Base-by-base conservation (phyloP, 2,329 filamentous ascomycete species). In the Cercospora berteroae region DNA sequence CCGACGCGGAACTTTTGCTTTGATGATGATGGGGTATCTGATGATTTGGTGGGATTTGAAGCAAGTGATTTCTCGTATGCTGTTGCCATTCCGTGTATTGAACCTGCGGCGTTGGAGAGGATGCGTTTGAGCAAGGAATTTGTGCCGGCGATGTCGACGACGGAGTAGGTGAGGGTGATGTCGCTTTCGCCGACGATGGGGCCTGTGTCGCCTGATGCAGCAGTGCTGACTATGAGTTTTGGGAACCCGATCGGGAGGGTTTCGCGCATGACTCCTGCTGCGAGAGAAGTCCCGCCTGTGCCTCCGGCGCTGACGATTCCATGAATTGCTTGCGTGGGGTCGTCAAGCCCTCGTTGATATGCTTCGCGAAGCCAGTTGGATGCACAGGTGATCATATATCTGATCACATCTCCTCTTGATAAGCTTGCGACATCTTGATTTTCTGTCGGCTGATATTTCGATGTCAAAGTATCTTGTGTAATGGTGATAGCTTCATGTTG, bases 211-310 rank as follows among this genome's bases (percentile, higher is more conserved):
- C 89, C 88, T 33, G 86, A 89, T 0, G 89, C 89, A 71, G 91
- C 86, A 0, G 90, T 92, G 23, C 87, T 89, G 2, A 91, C 86
- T 62, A 92, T 88, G 55, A 92, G 71, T 73, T 92, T 92, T 0
- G 90, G 89, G 60, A 92, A 85, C 0, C 88, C 88, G 12, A 91
- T 81, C 0, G 89, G 89, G 0, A 89, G 75, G 0, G 82, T 83
- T 1, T 83, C 78, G 13, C 87, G 81, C 88, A 92, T 90, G 0
- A 87, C 83, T 0, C 83, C 79, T 0, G 88, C 83, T 0, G 85
- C 84, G 10, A 91, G 81, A 2, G 85, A 84, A 0, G 89, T 90
- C 0, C 87, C 72, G 23, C 86, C 84, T 0, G 86, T 89, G 0
- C 89, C 89, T 7, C 88, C 89, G 0, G 88, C 83, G 0, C 82